These are phyloP conservation scores for Capsella rubella DNA, from an alignment of 441 rosid species.

Conservation along the genomic window DNA sequence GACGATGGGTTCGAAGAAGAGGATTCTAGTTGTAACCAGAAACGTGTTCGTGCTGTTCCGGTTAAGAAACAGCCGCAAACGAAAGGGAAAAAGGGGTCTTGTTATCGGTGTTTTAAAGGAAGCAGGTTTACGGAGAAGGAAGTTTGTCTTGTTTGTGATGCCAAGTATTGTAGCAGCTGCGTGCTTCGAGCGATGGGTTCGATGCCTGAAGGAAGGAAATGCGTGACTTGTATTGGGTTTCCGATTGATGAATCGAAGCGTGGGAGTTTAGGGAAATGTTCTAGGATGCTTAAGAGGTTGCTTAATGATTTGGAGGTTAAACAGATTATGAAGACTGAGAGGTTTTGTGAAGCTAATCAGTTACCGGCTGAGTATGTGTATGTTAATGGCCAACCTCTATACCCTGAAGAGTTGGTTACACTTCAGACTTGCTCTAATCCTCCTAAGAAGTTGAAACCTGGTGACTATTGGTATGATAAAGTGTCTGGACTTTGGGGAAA, in stretches of 20 bases:
- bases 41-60: constrained; percentile 49
- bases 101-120: constrained; percentile 87
- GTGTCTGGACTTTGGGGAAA: constrained; percentile 98
- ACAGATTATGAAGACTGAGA: constrained; percentile 87
- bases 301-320: constrained; percentile 81
- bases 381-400: constrained; percentile 74
- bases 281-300: constrained; percentile 83
- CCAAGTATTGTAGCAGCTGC: constrained; percentile 83
- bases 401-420: constrained; percentile 65
- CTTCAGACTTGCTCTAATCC: constrained; percentile 84
- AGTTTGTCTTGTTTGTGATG: constrained; percentile 90
- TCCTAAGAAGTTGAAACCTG: constrained; percentile 91
- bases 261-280: constrained; percentile 78
- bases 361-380: constrained; percentile 83
- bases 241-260: constrained; percentile 83
- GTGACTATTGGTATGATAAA: constrained; percentile 95
- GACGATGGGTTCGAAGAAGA: constrained; percentile 65
- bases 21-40: constrained; percentile 44
- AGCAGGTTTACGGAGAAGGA: constrained; percentile 88
- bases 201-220: constrained; percentile 99
- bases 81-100: constrained; percentile 78
- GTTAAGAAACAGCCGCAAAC: constrained; percentile 62
- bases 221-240: constrained; percentile 84
- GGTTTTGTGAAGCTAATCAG: constrained; percentile 83
- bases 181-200: constrained; percentile 98